Percentiles rank a stretch among this genome's conserved stretches.
These are phyloP conservation scores for Rhizopogon rudus DNA, from an alignment of 768 basidiomycete genomes.

Conservation along the genomic window DNA sequence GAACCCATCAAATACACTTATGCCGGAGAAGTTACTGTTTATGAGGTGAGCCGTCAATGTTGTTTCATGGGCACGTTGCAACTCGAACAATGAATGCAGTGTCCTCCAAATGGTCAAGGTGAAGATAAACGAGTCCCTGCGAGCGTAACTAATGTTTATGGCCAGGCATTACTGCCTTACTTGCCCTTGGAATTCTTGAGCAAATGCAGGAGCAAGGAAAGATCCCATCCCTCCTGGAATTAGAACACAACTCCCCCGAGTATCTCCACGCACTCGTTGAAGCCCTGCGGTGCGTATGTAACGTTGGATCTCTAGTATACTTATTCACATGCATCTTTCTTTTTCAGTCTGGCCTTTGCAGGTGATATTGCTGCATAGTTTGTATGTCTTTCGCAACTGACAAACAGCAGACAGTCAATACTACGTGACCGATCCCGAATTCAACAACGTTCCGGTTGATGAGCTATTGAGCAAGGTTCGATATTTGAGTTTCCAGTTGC, in stretches of 20 bases:
- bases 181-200: slow-evolving; percentile 92
- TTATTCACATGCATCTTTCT: slow-evolving; percentile 3
- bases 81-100: slow-evolving; percentile 37
- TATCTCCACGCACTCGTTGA: slow-evolving; percentile 89
- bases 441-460: slow-evolving; percentile 71
- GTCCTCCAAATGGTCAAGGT: slow-evolving; percentile 97
- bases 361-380: slow-evolving; percentile 38
- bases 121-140: not conserved
- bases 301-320: not conserved
- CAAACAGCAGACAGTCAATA: slow-evolving; percentile 64
- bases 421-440: slow-evolving; percentile 90
- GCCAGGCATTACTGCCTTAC: slow-evolving; percentile 80
- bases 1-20: slow-evolving; percentile 93
- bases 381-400: not conserved
- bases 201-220: slow-evolving; percentile 72
- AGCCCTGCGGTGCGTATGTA: slow-evolving; percentile 57
- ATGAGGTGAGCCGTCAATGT: slow-evolving; percentile 58
- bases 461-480: slow-evolving; percentile 80
- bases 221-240: slow-evolving; percentile 61
- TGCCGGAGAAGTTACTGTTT: slow-evolving; percentile 77
- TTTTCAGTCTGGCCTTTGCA: slow-evolving; percentile 61
- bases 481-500: not conserved
- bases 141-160: not conserved
- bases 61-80: not conserved
- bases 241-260: slow-evolving; percentile 87